Base-by-base conservation (phyloP, 352 stramenopile genomes). In the Lagenidium giganteum region DNA sequence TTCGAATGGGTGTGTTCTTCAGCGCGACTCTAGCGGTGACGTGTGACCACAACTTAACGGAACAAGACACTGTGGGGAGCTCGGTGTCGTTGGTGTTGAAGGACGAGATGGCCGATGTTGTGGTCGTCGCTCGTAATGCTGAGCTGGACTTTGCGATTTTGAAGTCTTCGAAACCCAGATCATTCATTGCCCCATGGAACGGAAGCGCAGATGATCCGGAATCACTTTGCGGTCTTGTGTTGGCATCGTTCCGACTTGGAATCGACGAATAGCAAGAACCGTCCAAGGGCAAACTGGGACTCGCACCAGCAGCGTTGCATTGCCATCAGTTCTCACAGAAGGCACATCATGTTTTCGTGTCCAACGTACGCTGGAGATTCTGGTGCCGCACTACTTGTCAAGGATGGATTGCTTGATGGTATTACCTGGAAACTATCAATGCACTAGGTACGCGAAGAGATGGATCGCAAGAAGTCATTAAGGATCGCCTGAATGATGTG, bases 211-310 rank as follows among this genome's bases (percentile, higher is more conserved):
- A 46, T 46, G 1, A 34, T 7, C 41, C 38, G 11, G 27, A 28
- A 38, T 39, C 18, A 39, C n/a, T n/a, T n/a, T n/a, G n/a, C n/a
- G n/a, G 27, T 47, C 41, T 47, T 8, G 41, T 39, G 41, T 39
- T 47, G 30, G 18, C 29, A 38, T 47, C 51, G 17, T 60, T 54
- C 54, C 31, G 51, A 44, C 36, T 54, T 12, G 38, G 44, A 45
- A 52, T 61, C 47, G 20, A 56, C 40, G 52, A 56, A 56, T 46
- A 43, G n/a, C 52, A 51, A 61, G 45, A 30, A 33, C 39, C 39
- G 28, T 46, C 3, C 39, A 30, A 46, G 23, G 23, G 39, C 39
- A 46, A 46, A 46, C 26, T 46, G 39, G 39, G 39, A 34, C 39
- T 48, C 23, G 41, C n/a, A n/a, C n/a, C n/a, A n/a, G n/a, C n/a